A percentile compares a stretch with the other conserved stretches of the same genome.
phyloP scores from a whole-genome alignment of 1,139 yeast species.

The Williopsis jadinii region DNA sequence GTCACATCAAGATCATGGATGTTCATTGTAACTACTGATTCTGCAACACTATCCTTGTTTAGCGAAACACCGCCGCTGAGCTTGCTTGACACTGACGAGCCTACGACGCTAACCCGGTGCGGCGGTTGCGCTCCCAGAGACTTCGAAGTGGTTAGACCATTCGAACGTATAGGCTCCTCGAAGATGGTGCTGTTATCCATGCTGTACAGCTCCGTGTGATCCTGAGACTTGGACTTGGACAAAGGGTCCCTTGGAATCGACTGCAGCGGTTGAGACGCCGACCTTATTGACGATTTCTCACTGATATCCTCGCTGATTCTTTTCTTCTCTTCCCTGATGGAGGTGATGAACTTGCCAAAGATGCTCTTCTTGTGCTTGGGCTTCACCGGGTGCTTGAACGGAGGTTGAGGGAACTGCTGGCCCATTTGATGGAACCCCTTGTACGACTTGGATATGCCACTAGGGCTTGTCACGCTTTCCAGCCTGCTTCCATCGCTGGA shows the following conservation, averaged over 20 bases:
- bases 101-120: conserved; percentile 21
- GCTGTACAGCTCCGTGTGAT: too few species aligned
- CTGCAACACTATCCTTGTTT: conserved; percentile 5
- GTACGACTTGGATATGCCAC: conserved; percentile 26
- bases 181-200: too few species aligned
- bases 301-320: neutral
- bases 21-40: conserved; percentile 19
- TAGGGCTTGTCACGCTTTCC: neutral
- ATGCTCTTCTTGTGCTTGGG: conserved; percentile 36
- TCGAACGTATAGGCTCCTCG: conserved; percentile 4
- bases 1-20: conserved; percentile 44
- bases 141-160: conserved; percentile 6
- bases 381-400: conserved; percentile 42
- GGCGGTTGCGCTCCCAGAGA: conserved; percentile 1
- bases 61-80: neutral
- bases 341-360: conserved; percentile 42
- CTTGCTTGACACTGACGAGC: neutral
- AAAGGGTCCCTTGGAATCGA: conserved; percentile 1
- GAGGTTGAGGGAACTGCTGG: conserved; percentile 37
- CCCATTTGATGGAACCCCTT: conserved; percentile 44
- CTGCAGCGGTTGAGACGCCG: neutral
- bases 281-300: too few species aligned
- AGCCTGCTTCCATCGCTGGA: too few species aligned
- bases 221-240: conserved; percentile 3
- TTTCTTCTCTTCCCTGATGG: conserved; percentile 28